Base-by-base conservation (phyloP, 2,329 filamentous ascomycete species). In the Penicillium sumatraense region DNA sequence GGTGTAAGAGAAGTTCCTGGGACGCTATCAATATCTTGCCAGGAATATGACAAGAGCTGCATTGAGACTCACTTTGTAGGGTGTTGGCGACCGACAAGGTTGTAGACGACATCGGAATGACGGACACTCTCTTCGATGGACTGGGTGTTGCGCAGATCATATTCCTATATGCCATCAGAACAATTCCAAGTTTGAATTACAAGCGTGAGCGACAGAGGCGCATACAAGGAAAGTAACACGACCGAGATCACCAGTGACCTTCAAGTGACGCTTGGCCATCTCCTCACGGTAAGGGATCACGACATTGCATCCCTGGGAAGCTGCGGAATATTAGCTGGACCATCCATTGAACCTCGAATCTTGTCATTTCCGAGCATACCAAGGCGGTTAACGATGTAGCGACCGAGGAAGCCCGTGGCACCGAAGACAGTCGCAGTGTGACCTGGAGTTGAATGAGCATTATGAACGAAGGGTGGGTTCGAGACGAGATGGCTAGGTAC, bases 401-500 rank as follows among this genome's bases (percentile, higher is more conserved):
- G 88, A 72, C 95, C 95, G 53, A 99, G 81, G 75, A 96, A 93
- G 62, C 95, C 95, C 59, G 93, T 97, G 71, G 95, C 95, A 78
- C 95, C 95, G 79, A 99, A 99, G 69, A 99, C 93, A 56, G 95
- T 99, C 59, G 90, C 93, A 60, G 93, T 97, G 79, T 98, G 92
- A 65, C 93, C 93, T 91, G 77, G 58, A 62, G 65, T 58, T 49
- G 50, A 46, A 57, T 71, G 72, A 67, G 70, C 65, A 58, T 45
- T 44, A 60, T 63, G 54, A 49, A 60, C 35, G 36, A 49, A 42
- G 35, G 58, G 45, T 49, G 51, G 56, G 60, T 55, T 53, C 54
- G 62, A 59, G 65, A 48, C 49, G 56, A 58, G 46, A 50, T 54
- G 53, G 36, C 56, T 55, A 49, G 56, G 69, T 86, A 96, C 91